Percentiles rank a stretch among this genome's conserved stretches.
These are phyloP conservation scores for Thermomyces lanuginosus DNA, from an alignment of 2,329 filamentous ascomycete genomes.

Conservation along the genomic window DNA sequence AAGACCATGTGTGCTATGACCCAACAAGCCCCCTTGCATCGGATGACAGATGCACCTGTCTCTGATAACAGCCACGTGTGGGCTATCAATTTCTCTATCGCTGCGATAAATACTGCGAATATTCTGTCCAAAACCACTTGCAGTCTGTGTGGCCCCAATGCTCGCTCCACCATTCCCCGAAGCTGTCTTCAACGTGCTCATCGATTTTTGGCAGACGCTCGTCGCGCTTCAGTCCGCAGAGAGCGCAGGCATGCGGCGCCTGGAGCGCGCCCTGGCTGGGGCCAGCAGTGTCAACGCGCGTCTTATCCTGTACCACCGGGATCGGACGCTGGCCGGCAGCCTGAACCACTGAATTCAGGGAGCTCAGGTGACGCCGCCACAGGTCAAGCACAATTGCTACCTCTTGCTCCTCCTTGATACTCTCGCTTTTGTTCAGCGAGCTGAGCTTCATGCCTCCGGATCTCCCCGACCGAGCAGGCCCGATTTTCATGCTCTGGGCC, in stretches of 20 bases:
- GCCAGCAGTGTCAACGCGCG: constrained; percentile 49
- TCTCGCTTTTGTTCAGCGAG: constrained; percentile 67
- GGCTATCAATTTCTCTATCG: constrained; percentile 32
- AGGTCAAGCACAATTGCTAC: constrained; percentile 56
- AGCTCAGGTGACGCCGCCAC: constrained; percentile 62
- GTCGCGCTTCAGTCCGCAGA: constrained; percentile 78
- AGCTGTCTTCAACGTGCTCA: constrained; percentile 66
- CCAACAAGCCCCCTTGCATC: no score
- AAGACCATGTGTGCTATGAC: no score
- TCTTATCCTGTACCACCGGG: constrained; percentile 55
- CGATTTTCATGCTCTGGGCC: constrained; percentile 75
- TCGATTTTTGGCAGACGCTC: constrained; percentile 67
- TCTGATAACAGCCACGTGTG: no score
- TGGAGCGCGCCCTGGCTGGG: constrained; percentile 50
- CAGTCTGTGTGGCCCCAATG: constrained; percentile 71
- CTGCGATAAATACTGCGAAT: constrained; percentile 53
- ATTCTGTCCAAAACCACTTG: constrained; percentile 68
- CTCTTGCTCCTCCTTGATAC: constrained; percentile 70
- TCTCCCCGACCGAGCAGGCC: constrained; percentile 54
- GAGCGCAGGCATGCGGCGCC: constrained; percentile 57
- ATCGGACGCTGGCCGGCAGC: constrained; percentile 31
- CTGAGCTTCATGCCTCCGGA: constrained; percentile 77
- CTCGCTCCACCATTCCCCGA: constrained; percentile 93
- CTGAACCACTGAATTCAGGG: constrained; percentile 47
- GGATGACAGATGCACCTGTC: no score